phyloP scores from a whole-genome alignment of 192 early-diverging fungal species.

The Coemansia aciculifera region DNA sequence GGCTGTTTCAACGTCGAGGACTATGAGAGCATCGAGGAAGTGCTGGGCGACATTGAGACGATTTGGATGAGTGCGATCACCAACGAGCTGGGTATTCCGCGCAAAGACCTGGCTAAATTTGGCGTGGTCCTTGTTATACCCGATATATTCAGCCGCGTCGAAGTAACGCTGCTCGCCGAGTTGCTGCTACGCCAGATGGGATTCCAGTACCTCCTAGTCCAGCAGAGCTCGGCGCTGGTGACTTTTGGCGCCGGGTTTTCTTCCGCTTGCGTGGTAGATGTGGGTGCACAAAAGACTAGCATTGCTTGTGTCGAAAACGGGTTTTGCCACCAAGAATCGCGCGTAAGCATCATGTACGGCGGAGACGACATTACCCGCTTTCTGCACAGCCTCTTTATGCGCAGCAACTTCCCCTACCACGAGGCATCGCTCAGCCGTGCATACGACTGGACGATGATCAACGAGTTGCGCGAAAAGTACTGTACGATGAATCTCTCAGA shows the following conservation, averaged over 20 bases:
- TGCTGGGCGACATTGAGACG: slow-evolving; percentile 72
- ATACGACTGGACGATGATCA: slow-evolving; percentile 74
- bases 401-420: slow-evolving; percentile 74
- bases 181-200: slow-evolving; percentile 77
- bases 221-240: slow-evolving; percentile 81
- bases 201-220: slow-evolving; percentile 71
- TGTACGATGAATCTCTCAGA: slow-evolving; percentile 83
- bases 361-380: slow-evolving; percentile 88
- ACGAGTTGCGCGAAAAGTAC: slow-evolving; percentile 81
- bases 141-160: slow-evolving; percentile 66
- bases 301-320: slow-evolving; percentile 86
- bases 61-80: slow-evolving; percentile 78
- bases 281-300: slow-evolving; percentile 88
- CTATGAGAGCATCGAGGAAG: slow-evolving; percentile 65
- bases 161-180: slow-evolving; percentile 63
- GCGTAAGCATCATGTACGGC: slow-evolving; percentile 69
- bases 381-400: slow-evolving; percentile 64
- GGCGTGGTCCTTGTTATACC: slow-evolving; percentile 81
- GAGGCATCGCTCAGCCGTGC: slow-evolving; percentile 62
- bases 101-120: slow-evolving; percentile 59
- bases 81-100: slow-evolving; percentile 66
- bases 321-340: slow-evolving; percentile 69
- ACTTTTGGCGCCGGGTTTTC: slow-evolving; percentile 87
- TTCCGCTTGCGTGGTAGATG: slow-evolving; percentile 83
- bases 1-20: slow-evolving; percentile 77